phyloP scores from a whole-genome alignment of 2,329 filamentous ascomycete genomes.

The Clarireedia monteithiana region DNA sequence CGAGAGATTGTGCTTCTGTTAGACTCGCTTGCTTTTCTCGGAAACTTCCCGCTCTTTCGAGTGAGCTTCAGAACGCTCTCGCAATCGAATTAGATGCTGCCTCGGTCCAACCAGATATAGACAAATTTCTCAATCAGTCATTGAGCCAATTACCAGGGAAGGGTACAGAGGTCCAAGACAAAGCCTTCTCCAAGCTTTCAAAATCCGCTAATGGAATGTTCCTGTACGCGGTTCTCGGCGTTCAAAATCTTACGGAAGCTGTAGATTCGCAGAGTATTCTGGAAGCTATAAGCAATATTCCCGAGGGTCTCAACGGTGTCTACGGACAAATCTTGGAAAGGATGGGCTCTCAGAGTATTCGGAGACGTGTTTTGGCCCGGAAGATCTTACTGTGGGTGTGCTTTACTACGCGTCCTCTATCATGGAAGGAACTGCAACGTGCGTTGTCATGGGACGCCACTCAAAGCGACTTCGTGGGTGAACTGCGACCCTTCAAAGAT shows the following conservation, averaged over 20 bases:
- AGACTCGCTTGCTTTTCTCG: neutral
- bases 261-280: constrained; percentile 1
- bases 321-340: constrained; percentile 5
- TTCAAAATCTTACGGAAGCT: constrained; percentile 2
- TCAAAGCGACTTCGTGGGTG: neutral
- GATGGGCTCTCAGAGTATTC: constrained; percentile 1
- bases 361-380: neutral
- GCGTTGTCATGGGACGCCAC: constrained; percentile 4
- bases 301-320: neutral
- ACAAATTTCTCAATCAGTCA: neutral
- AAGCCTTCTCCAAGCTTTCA: constrained; percentile 1
- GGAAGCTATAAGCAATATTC: constrained; percentile 1
- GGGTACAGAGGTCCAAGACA: neutral
- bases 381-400: constrained; percentile 3
- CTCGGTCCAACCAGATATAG: constrained; percentile 3
- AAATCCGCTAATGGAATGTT: constrained; percentile 4
- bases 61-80: neutral
- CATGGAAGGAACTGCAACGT: constrained; percentile 2
- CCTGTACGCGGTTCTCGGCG: neutral
- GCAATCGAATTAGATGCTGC: neutral
- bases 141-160: neutral
- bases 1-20: neutral
- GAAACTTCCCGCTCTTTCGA: neutral
- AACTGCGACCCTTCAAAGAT: constrained; percentile 4
- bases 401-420: constrained; percentile 1